These are phyloP conservation scores for Fusarium oxysporum DNA, from an alignment of 2,329 filamentous ascomycete species.

Conservation along the genomic window DNA sequence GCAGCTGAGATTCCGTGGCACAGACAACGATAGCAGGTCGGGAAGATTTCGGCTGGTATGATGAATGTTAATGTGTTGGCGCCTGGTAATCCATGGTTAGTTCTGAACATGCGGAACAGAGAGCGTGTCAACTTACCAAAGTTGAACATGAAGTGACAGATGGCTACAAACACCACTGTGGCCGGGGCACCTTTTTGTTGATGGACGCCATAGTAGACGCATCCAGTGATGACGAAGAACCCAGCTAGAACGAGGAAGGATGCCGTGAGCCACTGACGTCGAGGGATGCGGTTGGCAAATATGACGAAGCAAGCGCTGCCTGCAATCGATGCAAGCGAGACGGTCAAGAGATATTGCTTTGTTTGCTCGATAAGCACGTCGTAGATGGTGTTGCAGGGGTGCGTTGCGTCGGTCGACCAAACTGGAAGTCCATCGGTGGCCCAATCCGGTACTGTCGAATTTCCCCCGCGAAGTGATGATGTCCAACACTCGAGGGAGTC, in stretches of 20 bases:
- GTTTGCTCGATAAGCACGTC: conserved; percentile 63
- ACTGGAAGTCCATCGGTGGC: conserved; percentile 53
- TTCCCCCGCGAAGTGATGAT: conserved; percentile 56
- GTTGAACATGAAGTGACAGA: conserved; percentile 67
- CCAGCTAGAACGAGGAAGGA: conserved; percentile 61
- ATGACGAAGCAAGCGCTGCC: conserved; percentile 62
- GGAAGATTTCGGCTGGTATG: conserved; percentile 73
- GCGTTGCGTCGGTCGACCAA: conserved; percentile 62
- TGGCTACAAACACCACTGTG: conserved; percentile 63
- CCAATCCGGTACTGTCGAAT: conserved; percentile 59
- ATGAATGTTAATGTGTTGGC: conserved; percentile 73
- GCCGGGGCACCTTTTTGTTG: conserved; percentile 55
- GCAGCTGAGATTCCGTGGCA: conserved; percentile 73
- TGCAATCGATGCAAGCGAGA: conserved; percentile 63
- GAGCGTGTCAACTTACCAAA: conserved; percentile 56
- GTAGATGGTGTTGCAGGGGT: conserved; percentile 64
- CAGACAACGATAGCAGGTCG: conserved; percentile 71
- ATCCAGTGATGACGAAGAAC: conserved; percentile 62
- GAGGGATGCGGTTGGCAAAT: conserved; percentile 60
- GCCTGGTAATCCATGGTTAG: conserved; percentile 49
- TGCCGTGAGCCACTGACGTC: conserved; percentile 61
- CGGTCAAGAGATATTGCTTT: conserved; percentile 64
- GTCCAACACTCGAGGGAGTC: conserved; percentile 60
- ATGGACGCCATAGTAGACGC: conserved; percentile 62
- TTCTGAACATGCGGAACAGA: not conserved